Percentiles rank a stretch among this genome's conserved stretches.
phyloP scores from a whole-genome alignment of 129 eudicot genomes.

The Chrysanthemum makinoi region DNA sequence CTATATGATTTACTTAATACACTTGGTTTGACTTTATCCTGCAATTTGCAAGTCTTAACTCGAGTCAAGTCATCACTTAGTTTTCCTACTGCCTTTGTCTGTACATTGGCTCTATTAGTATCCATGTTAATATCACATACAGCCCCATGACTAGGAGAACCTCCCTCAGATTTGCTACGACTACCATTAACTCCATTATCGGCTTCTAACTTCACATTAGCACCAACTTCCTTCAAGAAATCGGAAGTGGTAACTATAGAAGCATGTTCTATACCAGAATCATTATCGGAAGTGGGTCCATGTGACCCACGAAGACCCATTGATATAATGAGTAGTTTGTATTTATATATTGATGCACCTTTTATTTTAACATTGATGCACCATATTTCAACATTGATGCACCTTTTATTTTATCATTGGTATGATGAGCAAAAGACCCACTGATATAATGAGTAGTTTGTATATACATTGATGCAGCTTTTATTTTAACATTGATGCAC shows the following conservation, averaged over 20 bases:
- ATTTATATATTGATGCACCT: no score
- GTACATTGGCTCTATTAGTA: conserved; percentile 32
- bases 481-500: no score
- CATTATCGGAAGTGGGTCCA: conserved; percentile 37
- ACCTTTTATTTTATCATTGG: no score
- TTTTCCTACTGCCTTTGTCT: conserved; percentile 33
- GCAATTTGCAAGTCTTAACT: conserved; percentile 41
- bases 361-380: no score
- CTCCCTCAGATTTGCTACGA: conserved; percentile 27
- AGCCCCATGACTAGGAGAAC: conserved; percentile 33
- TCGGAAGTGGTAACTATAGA: conserved; percentile 46
- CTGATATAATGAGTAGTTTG: no score
- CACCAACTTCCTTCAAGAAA: conserved; percentile 35
- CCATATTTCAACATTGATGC: no score
- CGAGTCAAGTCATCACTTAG: conserved; percentile 41
- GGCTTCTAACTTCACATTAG: conserved; percentile 40
- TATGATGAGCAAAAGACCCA: no score
- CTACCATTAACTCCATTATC: conserved; percentile 22
- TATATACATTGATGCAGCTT: no score
- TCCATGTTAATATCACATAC: conserved; percentile 36
- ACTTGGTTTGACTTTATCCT: conserved; percentile 34
- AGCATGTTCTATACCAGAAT: conserved; percentile 45
- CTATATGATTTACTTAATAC: conserved; percentile 49
- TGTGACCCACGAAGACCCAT: neutral
- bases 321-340: no score